A percentile compares a stretch with the other conserved stretches of the same genome.
phyloP scores from a whole-genome alignment of 352 stramenopile genomes.

The Blastocystis sp. region DNA sequence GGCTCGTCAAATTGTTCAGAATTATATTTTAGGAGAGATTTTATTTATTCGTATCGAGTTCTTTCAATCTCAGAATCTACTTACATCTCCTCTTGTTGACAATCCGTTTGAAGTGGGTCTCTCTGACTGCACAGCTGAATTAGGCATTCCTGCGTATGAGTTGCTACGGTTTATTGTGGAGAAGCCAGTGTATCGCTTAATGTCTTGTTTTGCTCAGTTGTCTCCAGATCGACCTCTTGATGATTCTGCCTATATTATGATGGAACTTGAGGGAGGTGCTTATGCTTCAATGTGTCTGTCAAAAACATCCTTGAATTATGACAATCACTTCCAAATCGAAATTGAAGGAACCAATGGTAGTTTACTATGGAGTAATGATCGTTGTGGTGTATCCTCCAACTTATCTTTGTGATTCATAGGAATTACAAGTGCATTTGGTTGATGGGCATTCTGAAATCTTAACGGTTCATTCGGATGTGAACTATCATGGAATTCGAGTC shows the following conservation, averaged over 20 bases:
- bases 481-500: neutral
- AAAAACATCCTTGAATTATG: neutral
- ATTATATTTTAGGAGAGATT: conserved; percentile 28
- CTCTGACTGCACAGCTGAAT: conserved; percentile 24
- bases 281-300: neutral
- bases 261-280: conserved; percentile 27
- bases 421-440: neutral
- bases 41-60: neutral
- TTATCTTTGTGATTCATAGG: neutral
- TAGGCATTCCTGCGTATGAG: conserved; percentile 47
- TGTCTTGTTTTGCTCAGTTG: neutral
- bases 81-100: neutral
- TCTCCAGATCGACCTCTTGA: neutral
- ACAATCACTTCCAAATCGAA: neutral
- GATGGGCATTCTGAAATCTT: neutral
- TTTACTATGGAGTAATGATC: conserved; percentile 3
- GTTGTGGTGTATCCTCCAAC: neutral
- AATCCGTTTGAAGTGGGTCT: neutral
- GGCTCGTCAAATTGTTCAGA: conserved; percentile 11
- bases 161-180: conserved; percentile 8
- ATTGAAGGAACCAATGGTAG: neutral
- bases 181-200: conserved; percentile 27
- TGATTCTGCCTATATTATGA: neutral
- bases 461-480: neutral
- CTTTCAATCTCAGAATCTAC: neutral